These are phyloP conservation scores for Coemansia javaensis DNA, from an alignment of 192 early-diverging fungal genomes.

Conservation along the genomic window DNA sequence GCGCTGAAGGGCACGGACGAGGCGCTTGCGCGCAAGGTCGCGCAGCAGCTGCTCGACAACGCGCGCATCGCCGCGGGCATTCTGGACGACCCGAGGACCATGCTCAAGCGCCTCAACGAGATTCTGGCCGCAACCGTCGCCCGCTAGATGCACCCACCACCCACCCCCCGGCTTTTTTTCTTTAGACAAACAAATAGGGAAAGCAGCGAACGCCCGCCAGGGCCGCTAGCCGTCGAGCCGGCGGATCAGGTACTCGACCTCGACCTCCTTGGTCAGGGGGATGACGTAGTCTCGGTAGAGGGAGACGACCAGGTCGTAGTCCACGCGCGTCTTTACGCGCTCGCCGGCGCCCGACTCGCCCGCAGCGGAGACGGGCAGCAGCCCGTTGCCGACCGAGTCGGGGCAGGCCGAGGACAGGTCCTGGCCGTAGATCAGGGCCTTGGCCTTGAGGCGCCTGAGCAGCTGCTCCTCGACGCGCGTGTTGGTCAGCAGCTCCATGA, in stretches of 20 bases:
- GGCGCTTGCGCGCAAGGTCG: constrained; percentile 61
- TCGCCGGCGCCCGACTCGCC: constrained; percentile 24
- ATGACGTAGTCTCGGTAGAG: constrained; percentile 96
- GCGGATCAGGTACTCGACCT: constrained; percentile 85
- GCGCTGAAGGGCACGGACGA: constrained; percentile 55
- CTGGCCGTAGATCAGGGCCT: constrained; percentile 92
- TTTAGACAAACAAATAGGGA: too few species aligned
- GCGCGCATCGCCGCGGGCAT: constrained; percentile 73
- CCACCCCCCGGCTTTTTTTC: too few species aligned
- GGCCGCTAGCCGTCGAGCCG: constrained; percentile 61
- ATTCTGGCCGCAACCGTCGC: constrained; percentile 34
- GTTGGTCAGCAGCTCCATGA: constrained; percentile 89
- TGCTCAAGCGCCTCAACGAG: constrained; percentile 69
- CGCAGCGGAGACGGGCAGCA: constrained; percentile 6
- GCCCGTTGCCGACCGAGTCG: constrained; percentile 21
- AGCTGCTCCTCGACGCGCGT: constrained; percentile 75
- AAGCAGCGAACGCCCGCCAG: too few species aligned
- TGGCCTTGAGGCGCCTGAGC: constrained; percentile 74
- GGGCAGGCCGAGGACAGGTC: constrained; percentile 57
- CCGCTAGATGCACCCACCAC: too few species aligned
- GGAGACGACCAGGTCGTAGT: constrained; percentile 77
- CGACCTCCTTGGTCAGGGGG: constrained; percentile 93
- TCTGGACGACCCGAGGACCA: constrained; percentile 70
- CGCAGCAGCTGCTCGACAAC: constrained; percentile 70
- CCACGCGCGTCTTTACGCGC: constrained; percentile 54